A percentile compares a stretch with the other conserved stretches of the same genome.
Conservation (phyloP, 2,329 filamentous ascomycete species). For the Pyrenochaeta sp. region DNA sequence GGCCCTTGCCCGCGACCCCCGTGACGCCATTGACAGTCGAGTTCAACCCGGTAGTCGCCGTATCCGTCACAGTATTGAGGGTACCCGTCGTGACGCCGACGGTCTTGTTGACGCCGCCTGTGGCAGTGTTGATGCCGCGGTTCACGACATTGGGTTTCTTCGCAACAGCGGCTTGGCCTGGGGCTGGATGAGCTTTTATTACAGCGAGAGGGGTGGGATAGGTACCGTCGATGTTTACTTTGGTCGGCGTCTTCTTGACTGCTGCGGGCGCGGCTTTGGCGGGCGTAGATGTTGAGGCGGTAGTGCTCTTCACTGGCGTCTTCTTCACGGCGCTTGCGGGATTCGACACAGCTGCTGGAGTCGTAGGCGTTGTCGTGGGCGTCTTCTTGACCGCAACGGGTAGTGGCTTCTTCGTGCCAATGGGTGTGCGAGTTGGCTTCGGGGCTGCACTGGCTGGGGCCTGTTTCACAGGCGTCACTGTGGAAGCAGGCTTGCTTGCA, state of each 20-base stretch:
- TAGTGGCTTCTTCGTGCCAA: slow-evolving; percentile 30
- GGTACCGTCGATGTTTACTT: slow-evolving; percentile 33
- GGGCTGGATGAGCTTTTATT: slow-evolving; percentile 36
- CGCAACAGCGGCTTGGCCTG: slow-evolving; percentile 33
- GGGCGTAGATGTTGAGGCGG: slow-evolving; percentile 10
- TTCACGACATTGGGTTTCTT: slow-evolving; percentile 49
- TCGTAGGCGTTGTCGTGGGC: not conserved
- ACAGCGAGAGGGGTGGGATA: slow-evolving; percentile 37
- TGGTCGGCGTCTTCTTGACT: slow-evolving; percentile 34
- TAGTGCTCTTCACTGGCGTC: slow-evolving; percentile 16
- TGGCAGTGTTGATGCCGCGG: slow-evolving; percentile 43
- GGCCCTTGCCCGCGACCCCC: slow-evolving; percentile 47
- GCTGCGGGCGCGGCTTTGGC: slow-evolving; percentile 24
- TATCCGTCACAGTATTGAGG: slow-evolving; percentile 49
- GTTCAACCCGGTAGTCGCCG: slow-evolving; percentile 49
- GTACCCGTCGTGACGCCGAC: slow-evolving; percentile 45
- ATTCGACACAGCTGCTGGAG: slow-evolving; percentile 20
- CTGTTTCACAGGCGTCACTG: slow-evolving; percentile 27
- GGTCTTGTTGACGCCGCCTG: slow-evolving; percentile 46
- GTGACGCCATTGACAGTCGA: slow-evolving; percentile 49
- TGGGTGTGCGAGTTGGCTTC: slow-evolving; percentile 23
- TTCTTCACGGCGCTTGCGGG: slow-evolving; percentile 12
- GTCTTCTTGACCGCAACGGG: slow-evolving; percentile 10
- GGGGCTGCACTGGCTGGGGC: slow-evolving; percentile 24
- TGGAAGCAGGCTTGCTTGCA: slow-evolving; percentile 32